Percentiles rank a stretch among this genome's conserved stretches.
Evolutionary conservation across 1,139 yeast genomes (phyloP).

Genomic region (Schwanniomyces etchellsii): DNA sequence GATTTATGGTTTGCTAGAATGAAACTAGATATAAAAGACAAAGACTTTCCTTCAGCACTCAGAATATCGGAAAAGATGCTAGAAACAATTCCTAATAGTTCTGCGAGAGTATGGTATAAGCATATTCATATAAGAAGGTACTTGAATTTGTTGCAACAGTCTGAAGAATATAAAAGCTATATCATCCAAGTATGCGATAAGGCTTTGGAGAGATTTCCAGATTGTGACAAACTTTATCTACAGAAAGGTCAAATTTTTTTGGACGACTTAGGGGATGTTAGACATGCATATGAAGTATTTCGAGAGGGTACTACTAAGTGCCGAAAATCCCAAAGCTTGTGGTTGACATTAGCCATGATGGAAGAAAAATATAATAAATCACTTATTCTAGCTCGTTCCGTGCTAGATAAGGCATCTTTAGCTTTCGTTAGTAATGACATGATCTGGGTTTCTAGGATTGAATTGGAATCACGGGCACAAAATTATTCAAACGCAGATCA

Average conservation of each 20-base stretch:
- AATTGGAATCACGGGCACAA: slow-evolving; percentile 49
- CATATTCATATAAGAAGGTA: slow-evolving; percentile 53
- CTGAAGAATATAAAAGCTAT: slow-evolving; percentile 7
- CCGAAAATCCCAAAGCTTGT: slow-evolving; percentile 40
- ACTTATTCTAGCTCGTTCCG: slow-evolving; percentile 61
- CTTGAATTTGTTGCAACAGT: slow-evolving; percentile 6
- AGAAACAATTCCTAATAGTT: slow-evolving; percentile 22
- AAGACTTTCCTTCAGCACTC: slow-evolving; percentile 33
- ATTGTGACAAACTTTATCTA: slow-evolving; percentile 45
- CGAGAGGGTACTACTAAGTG: slow-evolving; percentile 45
- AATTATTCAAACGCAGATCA: slow-evolving; percentile 51
- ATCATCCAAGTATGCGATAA: slow-evolving; percentile 37
- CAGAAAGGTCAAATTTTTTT: slow-evolving; percentile 54
- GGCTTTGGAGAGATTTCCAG: slow-evolving; percentile 45
- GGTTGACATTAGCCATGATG: slow-evolving; percentile 50
- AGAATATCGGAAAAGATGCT: slow-evolving; percentile 38
- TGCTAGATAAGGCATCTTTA: slow-evolving; percentile 62
- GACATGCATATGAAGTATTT: slow-evolving; percentile 44
- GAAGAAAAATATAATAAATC: slow-evolving; percentile 40
- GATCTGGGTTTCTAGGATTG: slow-evolving; percentile 55
- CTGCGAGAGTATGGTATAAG: slow-evolving; percentile 57
- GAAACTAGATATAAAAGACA: slow-evolving; percentile 49
- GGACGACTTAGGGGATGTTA: slow-evolving; percentile 18
- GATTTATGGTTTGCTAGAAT: slow-evolving; percentile 68
- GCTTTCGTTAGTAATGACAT: slow-evolving; percentile 43